Percentiles rank a stretch among this genome's conserved stretches.
These are phyloP conservation scores for Chamaecyparis obtusa DNA, from an alignment of 75 land plant species.

Conservation along the genomic window DNA sequence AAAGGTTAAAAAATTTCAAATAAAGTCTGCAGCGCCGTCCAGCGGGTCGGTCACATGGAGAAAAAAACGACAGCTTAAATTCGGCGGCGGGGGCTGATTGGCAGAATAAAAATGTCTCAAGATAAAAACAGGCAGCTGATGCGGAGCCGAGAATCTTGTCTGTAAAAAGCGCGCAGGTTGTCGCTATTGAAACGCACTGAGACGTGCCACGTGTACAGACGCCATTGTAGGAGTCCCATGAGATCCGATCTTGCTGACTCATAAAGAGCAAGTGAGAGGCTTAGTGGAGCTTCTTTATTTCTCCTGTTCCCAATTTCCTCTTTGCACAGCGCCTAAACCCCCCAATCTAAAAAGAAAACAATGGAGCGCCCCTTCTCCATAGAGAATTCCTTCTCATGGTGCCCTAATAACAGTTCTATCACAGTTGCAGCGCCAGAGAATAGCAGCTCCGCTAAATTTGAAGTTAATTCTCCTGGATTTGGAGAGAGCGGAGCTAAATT, in stretches of 20 bases:
- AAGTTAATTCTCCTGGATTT: neutral
- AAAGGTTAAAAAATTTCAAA: no score
- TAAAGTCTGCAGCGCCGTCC: no score
- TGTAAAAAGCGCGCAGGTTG: neutral
- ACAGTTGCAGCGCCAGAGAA: neutral
- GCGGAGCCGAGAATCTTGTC: neutral
- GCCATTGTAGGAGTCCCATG: neutral
- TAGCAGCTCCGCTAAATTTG: neutral
- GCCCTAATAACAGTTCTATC: neutral
- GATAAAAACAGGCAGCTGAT: neutral
- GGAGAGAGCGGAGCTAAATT: neutral
- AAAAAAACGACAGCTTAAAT: no score
- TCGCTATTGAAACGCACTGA: neutral
- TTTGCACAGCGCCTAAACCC: neutral
- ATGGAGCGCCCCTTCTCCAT: neutral
- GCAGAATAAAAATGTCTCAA: neutral
- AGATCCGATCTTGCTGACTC: conserved; percentile 5
- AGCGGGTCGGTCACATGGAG: no score
- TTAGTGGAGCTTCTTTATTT: neutral
- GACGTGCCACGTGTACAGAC: neutral
- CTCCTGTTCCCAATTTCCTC: neutral
- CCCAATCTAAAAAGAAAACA: neutral
- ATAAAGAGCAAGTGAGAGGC: neutral
- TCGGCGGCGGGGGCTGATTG: no score
- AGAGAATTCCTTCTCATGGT: neutral